A percentile compares a stretch with the other conserved stretches of the same genome.
Evolutionary conservation across 2,329 filamentous ascomycete genomes (phyloP).

Genomic region (Elsinoe arachidis): DNA sequence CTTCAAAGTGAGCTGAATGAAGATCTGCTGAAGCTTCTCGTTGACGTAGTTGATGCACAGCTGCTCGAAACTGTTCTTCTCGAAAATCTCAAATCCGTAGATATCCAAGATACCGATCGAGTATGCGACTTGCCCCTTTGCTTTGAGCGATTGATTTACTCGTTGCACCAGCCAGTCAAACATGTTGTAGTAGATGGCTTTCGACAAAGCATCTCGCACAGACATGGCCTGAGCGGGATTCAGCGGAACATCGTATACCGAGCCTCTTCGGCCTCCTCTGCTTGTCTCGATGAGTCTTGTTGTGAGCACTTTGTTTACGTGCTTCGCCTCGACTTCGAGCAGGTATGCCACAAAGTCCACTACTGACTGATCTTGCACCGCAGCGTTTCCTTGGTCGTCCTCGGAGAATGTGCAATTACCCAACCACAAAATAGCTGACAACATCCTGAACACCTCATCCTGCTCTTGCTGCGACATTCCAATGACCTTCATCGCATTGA

Average conservation of each 20-base stretch:
- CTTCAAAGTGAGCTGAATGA: conserved; percentile 94
- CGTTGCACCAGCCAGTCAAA: conserved; percentile 98
- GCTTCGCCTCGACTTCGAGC: conserved; percentile 72
- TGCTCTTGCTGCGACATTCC: conserved; percentile 81
- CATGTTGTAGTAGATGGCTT: conserved; percentile 93
- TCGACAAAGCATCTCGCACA: conserved; percentile 83
- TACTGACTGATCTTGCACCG: conserved; percentile 78
- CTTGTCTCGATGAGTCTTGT: conserved; percentile 73
- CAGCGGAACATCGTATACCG: conserved; percentile 64
- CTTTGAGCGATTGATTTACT: conserved; percentile 79
- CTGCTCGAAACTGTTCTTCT: conserved; percentile 98
- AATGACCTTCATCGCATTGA: conserved; percentile 92
- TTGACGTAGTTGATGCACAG: conserved; percentile 99
- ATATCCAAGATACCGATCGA: conserved; percentile 97
- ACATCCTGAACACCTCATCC: conserved; percentile 92
- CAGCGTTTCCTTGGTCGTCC: conserved; percentile 80
- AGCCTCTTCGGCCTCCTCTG: conserved; percentile 56
- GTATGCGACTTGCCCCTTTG: conserved; percentile 65
- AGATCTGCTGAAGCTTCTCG: conserved; percentile 97
- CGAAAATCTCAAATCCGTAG: conserved; percentile 98
- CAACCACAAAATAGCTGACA: conserved; percentile 84
- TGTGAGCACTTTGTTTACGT: conserved; percentile 80
- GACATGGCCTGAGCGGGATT: conserved; percentile 80
- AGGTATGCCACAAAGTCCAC: conserved; percentile 93
- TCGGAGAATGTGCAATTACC: conserved; percentile 89